Conservation (phyloP, 2,329 filamentous ascomycete species). For the Beauveria medogensis region DNA sequence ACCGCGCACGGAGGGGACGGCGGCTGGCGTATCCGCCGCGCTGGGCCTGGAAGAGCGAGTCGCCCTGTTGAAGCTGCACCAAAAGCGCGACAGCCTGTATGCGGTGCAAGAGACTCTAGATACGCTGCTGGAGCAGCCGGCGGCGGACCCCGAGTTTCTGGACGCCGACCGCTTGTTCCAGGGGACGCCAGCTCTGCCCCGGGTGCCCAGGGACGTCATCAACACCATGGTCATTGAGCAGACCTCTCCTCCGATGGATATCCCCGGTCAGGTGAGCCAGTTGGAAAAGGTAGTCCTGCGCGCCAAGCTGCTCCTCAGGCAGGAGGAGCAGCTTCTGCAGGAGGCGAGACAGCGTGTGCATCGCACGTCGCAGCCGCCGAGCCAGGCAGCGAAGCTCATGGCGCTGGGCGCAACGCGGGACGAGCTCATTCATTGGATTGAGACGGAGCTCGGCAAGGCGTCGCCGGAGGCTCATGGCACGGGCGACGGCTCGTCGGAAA, state of each 20-base stretch:
- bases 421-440: constrained; percentile 58
- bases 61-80: constrained; percentile 40
- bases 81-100: constrained; percentile 42
- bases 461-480: constrained; percentile 22
- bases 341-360: constrained; percentile 32
- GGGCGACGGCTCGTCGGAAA: constrained; percentile 18
- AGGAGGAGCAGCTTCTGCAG: constrained; percentile 47
- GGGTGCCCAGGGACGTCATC: constrained; percentile 44
- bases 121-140: constrained; percentile 42
- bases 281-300: constrained; percentile 52
- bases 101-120: constrained; percentile 45
- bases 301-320: constrained; percentile 47
- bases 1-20: constrained; percentile 6
- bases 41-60: constrained; percentile 41
- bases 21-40: constrained; percentile 15
- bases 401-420: constrained; percentile 49
- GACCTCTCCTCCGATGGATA: constrained; percentile 28
- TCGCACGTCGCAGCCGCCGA: constrained; percentile 23
- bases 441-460: constrained; percentile 50
- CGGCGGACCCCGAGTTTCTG: constrained; percentile 42
- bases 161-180: constrained; percentile 40
- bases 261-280: constrained; percentile 40
- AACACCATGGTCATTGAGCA: constrained; percentile 39
- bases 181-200: constrained; percentile 35
- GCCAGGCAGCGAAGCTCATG: constrained; percentile 35